A percentile compares a stretch with the other conserved stretches of the same genome.
Evolutionary conservation across 2,329 filamentous ascomycete genomes (phyloP).

Genomic region (Calonectria ilicicola): DNA sequence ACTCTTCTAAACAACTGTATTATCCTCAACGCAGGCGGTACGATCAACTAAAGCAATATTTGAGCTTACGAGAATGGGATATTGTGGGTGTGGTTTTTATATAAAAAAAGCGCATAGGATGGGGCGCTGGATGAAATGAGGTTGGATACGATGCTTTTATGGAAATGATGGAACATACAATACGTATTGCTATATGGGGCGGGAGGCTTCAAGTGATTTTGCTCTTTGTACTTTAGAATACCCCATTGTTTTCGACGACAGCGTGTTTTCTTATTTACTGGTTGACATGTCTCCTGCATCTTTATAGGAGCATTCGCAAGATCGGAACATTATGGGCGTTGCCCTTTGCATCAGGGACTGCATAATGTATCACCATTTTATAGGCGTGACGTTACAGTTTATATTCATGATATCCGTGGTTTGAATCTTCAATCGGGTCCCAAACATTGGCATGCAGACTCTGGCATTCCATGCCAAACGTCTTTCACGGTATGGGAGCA

Average conservation of each 20-base stretch:
- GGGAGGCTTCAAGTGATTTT: slow-evolving; percentile 30
- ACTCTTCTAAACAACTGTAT: slow-evolving; percentile 86
- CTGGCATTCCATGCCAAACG: not conserved
- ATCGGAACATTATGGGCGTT: slow-evolving; percentile 11
- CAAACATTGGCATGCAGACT: not conserved
- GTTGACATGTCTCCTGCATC: not conserved
- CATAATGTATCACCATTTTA: not conserved
- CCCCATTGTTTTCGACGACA: slow-evolving; percentile 39
- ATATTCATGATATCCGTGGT: not conserved
- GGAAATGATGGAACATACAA: slow-evolving; percentile 21
- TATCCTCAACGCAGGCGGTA: slow-evolving; percentile 48
- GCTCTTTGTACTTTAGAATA: slow-evolving; percentile 44
- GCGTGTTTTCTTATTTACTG: slow-evolving; percentile 21
- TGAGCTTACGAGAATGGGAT: not conserved
- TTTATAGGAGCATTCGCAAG: slow-evolving; percentile 17
- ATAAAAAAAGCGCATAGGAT: not conserved
- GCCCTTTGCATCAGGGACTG: slow-evolving; percentile 5
- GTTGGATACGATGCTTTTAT: slow-evolving; percentile 19
- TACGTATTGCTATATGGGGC: slow-evolving; percentile 29
- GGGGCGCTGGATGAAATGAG: not conserved
- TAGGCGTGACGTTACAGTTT: not conserved
- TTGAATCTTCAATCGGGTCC: not conserved
- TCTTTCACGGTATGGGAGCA: not conserved
- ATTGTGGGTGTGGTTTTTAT: not conserved
- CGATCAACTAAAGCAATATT: slow-evolving; percentile 35